A percentile compares a stretch with the other conserved stretches of the same genome.
phyloP scores from a whole-genome alignment of 2,329 filamentous ascomycete species.

The Dactylellina cionopaga region DNA sequence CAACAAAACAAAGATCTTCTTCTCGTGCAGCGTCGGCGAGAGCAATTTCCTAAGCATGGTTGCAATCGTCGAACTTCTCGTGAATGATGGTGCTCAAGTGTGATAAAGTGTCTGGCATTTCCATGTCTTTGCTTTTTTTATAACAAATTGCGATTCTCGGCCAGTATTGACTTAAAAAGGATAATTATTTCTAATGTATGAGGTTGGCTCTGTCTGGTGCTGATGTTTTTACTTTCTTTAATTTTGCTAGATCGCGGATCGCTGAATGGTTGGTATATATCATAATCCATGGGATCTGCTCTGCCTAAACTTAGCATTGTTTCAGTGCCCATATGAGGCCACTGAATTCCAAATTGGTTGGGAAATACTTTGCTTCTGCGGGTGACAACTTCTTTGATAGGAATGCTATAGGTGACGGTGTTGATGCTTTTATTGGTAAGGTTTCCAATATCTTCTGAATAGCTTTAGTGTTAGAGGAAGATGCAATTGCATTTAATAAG shows the following conservation, averaged over 20 bases:
- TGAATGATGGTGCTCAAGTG: background rate
- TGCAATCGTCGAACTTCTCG: no score
- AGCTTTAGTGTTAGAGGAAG: no score
- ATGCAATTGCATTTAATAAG: no score
- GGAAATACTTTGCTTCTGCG: background rate
- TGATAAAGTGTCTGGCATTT: background rate
- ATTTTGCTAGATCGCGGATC: background rate
- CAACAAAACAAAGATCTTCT: background rate
- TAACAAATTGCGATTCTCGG: background rate
- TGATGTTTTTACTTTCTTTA: background rate
- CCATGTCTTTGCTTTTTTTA: background rate
- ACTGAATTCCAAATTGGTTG: slow-evolving; percentile 2
- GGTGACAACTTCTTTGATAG: background rate
- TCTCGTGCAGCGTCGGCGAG: background rate
- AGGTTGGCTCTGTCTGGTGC: background rate
- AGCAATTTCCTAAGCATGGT: background rate
- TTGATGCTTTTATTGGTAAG: background rate
- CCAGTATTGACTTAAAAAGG: slow-evolving; percentile 14
- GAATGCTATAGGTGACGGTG: background rate
- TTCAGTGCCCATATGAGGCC: background rate
- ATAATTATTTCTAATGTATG: background rate
- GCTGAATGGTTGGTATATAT: slow-evolving; percentile 1
- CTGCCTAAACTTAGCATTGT: background rate
- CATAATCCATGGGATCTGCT: background rate
- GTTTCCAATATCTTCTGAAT: background rate